Percentiles rank a stretch among this genome's conserved stretches.
Evolutionary conservation across 139 green algal genomes (phyloP).

Genomic region (Axilococcus clingmanii): DNA sequence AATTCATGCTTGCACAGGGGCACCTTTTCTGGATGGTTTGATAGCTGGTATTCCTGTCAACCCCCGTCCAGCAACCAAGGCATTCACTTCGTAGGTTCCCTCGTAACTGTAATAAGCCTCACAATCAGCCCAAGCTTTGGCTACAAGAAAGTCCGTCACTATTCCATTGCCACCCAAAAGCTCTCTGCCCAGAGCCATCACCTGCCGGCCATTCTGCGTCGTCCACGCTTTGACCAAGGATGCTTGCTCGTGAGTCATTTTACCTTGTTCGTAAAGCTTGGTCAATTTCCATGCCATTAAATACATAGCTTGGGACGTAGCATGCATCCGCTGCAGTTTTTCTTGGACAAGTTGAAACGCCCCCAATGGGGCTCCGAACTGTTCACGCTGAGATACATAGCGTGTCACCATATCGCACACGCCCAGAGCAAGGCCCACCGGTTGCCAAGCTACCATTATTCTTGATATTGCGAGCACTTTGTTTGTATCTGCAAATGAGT

Average conservation of each 20-base stretch:
- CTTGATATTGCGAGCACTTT: slow-evolving; percentile 76
- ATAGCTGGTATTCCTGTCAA: slow-evolving; percentile 75
- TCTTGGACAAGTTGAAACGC: slow-evolving; percentile 83
- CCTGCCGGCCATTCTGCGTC: slow-evolving; percentile 45
- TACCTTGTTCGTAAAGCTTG: slow-evolving; percentile 71
- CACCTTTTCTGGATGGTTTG: slow-evolving; percentile 34
- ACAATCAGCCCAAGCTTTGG: slow-evolving; percentile 78
- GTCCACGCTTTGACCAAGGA: slow-evolving; percentile 86
- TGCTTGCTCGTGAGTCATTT: slow-evolving; percentile 75
- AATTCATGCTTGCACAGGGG: background rate
- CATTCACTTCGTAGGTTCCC: slow-evolving; percentile 86
- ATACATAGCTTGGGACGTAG: slow-evolving; percentile 67
- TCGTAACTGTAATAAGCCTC: slow-evolving; percentile 86
- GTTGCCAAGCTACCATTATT: slow-evolving; percentile 94
- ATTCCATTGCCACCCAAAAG: slow-evolving; percentile 91
- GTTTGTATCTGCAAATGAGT: slow-evolving; percentile 59
- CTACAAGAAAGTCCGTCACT: slow-evolving; percentile 77
- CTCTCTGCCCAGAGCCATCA: slow-evolving; percentile 76
- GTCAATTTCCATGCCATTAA: slow-evolving; percentile 73
- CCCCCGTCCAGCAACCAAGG: slow-evolving; percentile 71
- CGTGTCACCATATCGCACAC: slow-evolving; percentile 81
- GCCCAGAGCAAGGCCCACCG: slow-evolving; percentile 79
- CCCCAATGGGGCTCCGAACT: slow-evolving; percentile 78
- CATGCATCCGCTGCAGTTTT: slow-evolving; percentile 79
- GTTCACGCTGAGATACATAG: slow-evolving; percentile 69